Base-by-base conservation (phyloP, 257 asterid species). In the Salvia hispanica region DNA sequence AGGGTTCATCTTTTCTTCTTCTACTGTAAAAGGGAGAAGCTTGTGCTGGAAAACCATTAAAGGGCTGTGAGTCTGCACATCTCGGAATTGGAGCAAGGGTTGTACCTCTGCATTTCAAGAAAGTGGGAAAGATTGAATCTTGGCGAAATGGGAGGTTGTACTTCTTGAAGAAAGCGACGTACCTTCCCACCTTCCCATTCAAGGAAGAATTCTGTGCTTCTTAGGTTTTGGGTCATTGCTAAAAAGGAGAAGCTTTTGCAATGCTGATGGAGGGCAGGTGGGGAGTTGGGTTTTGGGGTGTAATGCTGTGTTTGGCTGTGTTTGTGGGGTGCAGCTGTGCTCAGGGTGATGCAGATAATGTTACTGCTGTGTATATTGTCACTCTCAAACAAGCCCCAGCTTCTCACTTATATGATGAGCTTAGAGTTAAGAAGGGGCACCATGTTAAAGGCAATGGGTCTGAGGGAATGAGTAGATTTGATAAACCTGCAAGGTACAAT, bases 301-400 rank as follows among this genome's bases (percentile, higher is more conserved):
- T 74, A 47, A 45, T 80, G 73, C 53, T 89, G 58, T 81, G 76
- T 66, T 71, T 84, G 84, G 86, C 83, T 48, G 52, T 93, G 2
- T 72, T 88, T 71, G 55, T 80, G 67, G 67, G 76, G 45, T 58
- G 76, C 71, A 69, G 77, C 59, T 78, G 5, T 78, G 81, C 75
- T 72, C 78, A 83, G 79, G 84, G 64, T 5, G 78, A 52, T 73
- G 83, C 65, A 62, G 86, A 77, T 73, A 69, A 70, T 55, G 66
- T 47, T 14, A 67, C 76, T 79, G 94, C 80, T 75, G 96, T 93
- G 51, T 90, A 85, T 77, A 93, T 93, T 79, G 97, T 93, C 67
- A 90, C 92, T 54, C 80, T 93, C 78, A 93, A 82, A 77, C 89
- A 88, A 72, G 80, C 88, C 64, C 90, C 96, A 0, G 56, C 72